Evolutionary conservation across 257 asterid genomes (phyloP), one percentile per base, ranked within the genome.

Genomic region (Rubia yunnanensis): DNA sequence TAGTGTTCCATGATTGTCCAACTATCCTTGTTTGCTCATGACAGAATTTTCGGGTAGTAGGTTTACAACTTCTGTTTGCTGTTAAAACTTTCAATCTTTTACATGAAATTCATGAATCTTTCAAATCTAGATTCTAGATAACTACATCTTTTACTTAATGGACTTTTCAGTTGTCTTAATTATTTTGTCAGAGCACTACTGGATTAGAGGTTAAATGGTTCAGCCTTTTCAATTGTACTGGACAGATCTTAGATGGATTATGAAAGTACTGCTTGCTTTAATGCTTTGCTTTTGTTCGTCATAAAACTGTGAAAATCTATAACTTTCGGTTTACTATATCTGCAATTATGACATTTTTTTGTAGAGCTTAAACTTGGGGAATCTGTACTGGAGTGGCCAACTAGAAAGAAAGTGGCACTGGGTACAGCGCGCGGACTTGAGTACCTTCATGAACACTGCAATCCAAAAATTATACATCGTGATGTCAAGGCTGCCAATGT

Each of bases 401-500:
- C 95, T 3, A 77, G 99, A 76, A 89, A 87, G 75, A 76, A 76
- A 38, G 92, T 92, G 73, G 97, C 99, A 35, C 76, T 89, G 55
- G 97, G 99, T 32, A 89, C 99, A 10, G 92, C 99, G 20, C 97
- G 97, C 50, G 99, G 99, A 39, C 65, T 92, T 23, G 99, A 92
- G 77, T 92, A 92, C 70, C 85, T 92, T 56, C 97, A 92, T 23
- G 99, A 92, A 73, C 97, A 92, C 56, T 92, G 99, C 64, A 89
- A 86, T 67, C 97, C 99, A 24, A 92, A 92, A 71, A 92, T 92
- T 66, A 92, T 92, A 50, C 99, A 92, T 69, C 82, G 99, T 66
- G 99, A 92, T 73, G 97, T 92, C 10, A 92, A 92, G 76, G 99
- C 99, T n/a, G 99, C 99, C n/a, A 92, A 92, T 67, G 94, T 92